These are phyloP conservation scores for Claviceps paspali DNA, from an alignment of 2,329 filamentous ascomycete species.

Conservation along the genomic window DNA sequence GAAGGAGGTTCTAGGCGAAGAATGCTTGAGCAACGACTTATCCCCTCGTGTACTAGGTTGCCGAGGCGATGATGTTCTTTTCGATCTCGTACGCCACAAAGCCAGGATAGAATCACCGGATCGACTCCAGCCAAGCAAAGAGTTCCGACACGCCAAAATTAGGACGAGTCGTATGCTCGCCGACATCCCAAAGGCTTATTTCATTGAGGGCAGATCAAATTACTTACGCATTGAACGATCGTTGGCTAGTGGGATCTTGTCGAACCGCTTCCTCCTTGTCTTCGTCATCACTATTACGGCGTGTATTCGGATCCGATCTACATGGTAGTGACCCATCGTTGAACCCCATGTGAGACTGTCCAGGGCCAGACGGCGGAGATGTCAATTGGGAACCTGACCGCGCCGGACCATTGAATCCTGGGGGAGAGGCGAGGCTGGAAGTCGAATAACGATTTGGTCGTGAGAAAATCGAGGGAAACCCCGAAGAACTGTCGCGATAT, in stretches of 20 bases:
- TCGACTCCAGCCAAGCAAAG: neutral
- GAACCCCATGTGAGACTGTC: constrained; percentile 42
- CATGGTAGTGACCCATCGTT: constrained; percentile 43
- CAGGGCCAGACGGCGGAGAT: constrained; percentile 54
- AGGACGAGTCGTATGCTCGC: neutral
- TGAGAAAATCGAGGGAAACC: constrained; percentile 67
- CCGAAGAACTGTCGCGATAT: constrained; percentile 55
- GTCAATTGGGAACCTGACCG: constrained; percentile 68
- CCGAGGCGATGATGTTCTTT: neutral
- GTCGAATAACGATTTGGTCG: constrained; percentile 80
- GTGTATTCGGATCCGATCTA: constrained; percentile 71
- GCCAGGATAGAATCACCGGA: neutral
- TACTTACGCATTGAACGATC: constrained; percentile 68
- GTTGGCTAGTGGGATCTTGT: constrained; percentile 54
- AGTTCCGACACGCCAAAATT: neutral
- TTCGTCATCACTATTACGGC: constrained; percentile 82
- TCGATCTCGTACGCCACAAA: neutral
- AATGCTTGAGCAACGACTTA: too few species aligned
- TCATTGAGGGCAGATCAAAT: neutral
- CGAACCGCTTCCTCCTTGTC: constrained; percentile 66
- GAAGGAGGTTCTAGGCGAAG: too few species aligned
- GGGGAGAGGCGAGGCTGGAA: constrained; percentile 72
- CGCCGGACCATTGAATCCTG: constrained; percentile 57
- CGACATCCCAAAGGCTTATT: neutral
- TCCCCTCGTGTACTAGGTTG: neutral